phyloP scores from a whole-genome alignment of 148 eudicot genomes.

The Beta vulgaris region DNA sequence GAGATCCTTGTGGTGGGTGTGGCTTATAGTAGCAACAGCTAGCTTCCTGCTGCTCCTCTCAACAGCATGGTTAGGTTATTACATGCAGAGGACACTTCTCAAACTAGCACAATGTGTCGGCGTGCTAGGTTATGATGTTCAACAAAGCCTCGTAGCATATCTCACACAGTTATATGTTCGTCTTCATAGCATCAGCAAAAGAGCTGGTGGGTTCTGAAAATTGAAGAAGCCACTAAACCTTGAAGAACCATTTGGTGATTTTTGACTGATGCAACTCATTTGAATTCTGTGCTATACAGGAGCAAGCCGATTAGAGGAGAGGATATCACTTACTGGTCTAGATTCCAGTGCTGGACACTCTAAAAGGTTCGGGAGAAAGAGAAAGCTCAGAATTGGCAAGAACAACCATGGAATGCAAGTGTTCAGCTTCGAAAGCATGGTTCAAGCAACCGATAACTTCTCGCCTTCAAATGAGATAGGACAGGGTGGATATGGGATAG shows the following conservation, averaged over 20 bases:
- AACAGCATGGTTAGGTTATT: conserved; percentile 22
- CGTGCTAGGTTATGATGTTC: neutral
- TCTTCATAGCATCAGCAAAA: no score
- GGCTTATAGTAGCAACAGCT: conserved; percentile 21
- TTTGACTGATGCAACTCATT: neutral
- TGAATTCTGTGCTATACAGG: neutral
- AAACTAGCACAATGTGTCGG: neutral
- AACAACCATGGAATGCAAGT: conserved; percentile 28
- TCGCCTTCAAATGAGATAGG: conserved; percentile 35
- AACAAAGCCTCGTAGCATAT: neutral
- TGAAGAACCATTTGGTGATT: no score
- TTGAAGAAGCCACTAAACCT: no score
- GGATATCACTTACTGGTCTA: conserved; percentile 10
- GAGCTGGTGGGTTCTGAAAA: no score
- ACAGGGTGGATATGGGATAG: conserved; percentile 32
- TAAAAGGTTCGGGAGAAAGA: conserved; percentile 8
- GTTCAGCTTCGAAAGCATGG: conserved; percentile 30
- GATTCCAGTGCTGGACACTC: conserved; percentile 10
- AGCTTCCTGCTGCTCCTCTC: conserved; percentile 1
- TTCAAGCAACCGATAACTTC: conserved; percentile 37
- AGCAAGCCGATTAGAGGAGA: conserved; percentile 7
- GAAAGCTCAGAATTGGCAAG: conserved; percentile 15
- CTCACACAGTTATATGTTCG: neutral
- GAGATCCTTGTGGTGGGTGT: conserved; percentile 19
- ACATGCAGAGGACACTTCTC: conserved; percentile 7